phyloP scores from a whole-genome alignment of 305 asterid genomes.

The Solanum aculeatissimum region DNA sequence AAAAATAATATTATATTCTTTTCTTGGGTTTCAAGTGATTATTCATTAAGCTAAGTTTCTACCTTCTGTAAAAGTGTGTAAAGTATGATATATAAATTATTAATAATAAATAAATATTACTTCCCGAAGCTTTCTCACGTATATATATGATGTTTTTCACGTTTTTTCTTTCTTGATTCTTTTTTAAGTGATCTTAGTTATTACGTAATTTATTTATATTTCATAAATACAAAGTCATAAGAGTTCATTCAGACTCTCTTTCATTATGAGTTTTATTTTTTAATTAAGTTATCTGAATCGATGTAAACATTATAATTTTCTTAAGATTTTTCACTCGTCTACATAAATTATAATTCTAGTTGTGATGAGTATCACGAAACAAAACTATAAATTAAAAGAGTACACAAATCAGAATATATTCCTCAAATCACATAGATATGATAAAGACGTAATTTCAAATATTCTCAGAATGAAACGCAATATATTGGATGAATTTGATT shows the following conservation, averaged over 20 bases:
- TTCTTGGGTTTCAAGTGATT: conserved; percentile 5
- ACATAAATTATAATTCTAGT: not conserved
- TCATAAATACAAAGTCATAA: not conserved
- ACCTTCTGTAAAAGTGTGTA: not conserved
- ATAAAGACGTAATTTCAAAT: not conserved
- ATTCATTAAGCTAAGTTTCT: not conserved
- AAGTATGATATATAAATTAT: not conserved
- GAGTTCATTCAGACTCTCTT: not conserved
- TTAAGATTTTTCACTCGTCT: not conserved
- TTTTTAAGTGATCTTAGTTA: not conserved
- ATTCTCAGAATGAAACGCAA: not conserved
- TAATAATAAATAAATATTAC: not conserved
- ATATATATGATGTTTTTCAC: not conserved
- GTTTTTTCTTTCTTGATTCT: not conserved
- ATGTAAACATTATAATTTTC: not conserved
- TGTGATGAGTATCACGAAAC: not conserved
- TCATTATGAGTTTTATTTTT: not conserved
- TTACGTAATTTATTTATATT: not conserved
- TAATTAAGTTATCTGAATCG: not conserved
- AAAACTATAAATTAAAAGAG: not conserved
- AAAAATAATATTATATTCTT: not conserved
- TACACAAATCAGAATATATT: not conserved
- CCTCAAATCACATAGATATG: not conserved
- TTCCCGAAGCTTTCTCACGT: not conserved
- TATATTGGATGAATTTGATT: not conserved